These are phyloP conservation scores for Dothideomycetes sp. DNA, from an alignment of 2,329 filamentous ascomycete species.

Conservation along the genomic window DNA sequence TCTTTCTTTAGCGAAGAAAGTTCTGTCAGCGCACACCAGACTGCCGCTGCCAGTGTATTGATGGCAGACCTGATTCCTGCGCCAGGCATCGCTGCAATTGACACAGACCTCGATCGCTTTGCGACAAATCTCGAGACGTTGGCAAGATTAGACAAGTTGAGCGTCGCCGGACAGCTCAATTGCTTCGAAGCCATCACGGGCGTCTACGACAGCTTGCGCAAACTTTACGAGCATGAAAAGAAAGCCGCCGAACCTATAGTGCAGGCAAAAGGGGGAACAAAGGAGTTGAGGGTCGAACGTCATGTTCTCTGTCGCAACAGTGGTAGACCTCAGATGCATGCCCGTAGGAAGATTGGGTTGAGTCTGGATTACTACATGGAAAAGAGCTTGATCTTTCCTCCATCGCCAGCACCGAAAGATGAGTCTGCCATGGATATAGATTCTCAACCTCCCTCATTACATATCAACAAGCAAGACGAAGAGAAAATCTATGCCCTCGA, in stretches of 20 bases:
- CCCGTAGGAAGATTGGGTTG: slow-evolving; percentile 56
- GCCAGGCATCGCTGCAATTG: slow-evolving; percentile 54
- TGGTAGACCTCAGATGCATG: slow-evolving; percentile 64
- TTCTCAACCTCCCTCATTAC: background rate
- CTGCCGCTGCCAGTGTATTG: slow-evolving; percentile 56
- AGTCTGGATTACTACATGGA: slow-evolving; percentile 68
- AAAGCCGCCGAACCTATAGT: slow-evolving; percentile 38
- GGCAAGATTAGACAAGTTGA: slow-evolving; percentile 61
- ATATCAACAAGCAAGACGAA: background rate
- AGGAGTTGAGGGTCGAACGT: slow-evolving; percentile 43
- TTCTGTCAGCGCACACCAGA: slow-evolving; percentile 51
- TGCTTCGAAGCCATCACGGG: slow-evolving; percentile 70
- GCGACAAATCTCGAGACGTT: slow-evolving; percentile 62
- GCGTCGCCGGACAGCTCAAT: slow-evolving; percentile 57
- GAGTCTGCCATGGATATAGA: slow-evolving; percentile 29
- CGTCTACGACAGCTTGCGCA: slow-evolving; percentile 60
- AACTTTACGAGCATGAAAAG: slow-evolving; percentile 63
- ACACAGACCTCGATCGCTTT: slow-evolving; percentile 62
- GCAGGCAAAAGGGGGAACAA: slow-evolving; percentile 37
- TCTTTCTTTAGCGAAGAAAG: slow-evolving; percentile 52
- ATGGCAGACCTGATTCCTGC: slow-evolving; percentile 53
- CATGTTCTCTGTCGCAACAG: slow-evolving; percentile 60
- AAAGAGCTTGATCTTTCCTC: slow-evolving; percentile 18
- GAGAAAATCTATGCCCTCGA: slow-evolving; percentile 54
- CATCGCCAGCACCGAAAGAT: slow-evolving; percentile 14